Evolutionary conservation across 129 eudicot genomes (phyloP), one percentile per base, ranked within the genome.

Genomic region (Flaveria brownii): DNA sequence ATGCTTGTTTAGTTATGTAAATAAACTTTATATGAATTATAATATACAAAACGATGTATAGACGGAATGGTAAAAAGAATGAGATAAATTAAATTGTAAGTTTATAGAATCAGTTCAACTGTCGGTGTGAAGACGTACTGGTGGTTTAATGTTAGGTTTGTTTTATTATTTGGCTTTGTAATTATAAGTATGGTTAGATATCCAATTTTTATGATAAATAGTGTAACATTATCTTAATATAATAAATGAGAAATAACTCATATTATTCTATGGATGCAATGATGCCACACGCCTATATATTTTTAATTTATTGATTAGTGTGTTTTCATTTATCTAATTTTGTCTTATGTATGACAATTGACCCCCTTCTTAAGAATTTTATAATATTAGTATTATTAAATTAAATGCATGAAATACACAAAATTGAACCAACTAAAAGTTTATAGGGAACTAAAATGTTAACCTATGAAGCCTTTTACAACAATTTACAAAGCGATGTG

Each of bases 1-100:
- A 90, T 52, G 96, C 85, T 9, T 90, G 96, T 78, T 82, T 82
- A 0, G 72, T 90, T 55, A 87, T 90, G 96, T 90, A 87, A 83
- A 74, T 74, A 71, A 25, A 36, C 3, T 12, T 79, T 15, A 47
- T 62, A 22, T 61, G 49, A 57, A 14, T 15, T 2, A 33, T 9
- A 22, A 59, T 62, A 23, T 50, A 3, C 17, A 9, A 17, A 6
- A 47, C 13, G 39, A 65, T 20, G 15, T 46, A 15, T 65, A 73
- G 64, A 66, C 79, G 75, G 79, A 54, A n/a, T 73, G 63, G 70
- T 66, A 33, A 4, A 73, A 51, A 51, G 5, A 6, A 45, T 30
- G 75, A 67, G 80, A 55, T 9, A 55, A 25, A 66, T 70, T 70
- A 60, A 73, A 50, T 60, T 10, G 26, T 46, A 50, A 56, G 36